These are phyloP conservation scores for Pigoraptor vietnamica DNA, from an alignment of 78 protist species.

Conservation along the genomic window DNA sequence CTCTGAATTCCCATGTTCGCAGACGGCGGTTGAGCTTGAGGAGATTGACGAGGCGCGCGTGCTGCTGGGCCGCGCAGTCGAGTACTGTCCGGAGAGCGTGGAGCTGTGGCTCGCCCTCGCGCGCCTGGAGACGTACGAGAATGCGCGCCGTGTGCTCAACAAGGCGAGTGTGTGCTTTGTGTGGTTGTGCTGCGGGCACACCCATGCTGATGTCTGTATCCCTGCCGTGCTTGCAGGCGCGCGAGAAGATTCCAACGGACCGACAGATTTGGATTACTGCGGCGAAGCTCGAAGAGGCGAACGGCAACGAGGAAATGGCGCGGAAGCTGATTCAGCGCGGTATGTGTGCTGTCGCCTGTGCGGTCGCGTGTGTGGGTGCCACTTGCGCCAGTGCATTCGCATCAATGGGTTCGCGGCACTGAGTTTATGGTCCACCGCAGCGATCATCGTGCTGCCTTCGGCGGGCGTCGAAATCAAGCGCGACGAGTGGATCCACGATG, in stretches of 20 bases:
- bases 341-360: background rate
- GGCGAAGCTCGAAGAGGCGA: conserved; percentile 89
- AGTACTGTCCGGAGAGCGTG: conserved; percentile 64
- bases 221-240: conserved; percentile 29
- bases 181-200: background rate
- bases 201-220: background rate
- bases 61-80: conserved; percentile 84
- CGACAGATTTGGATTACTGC: conserved; percentile 92
- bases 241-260: conserved; percentile 61
- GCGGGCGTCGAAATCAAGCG: conserved; percentile 51
- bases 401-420: no score
- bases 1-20: no score
- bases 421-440: no score
- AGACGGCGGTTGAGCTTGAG: conserved; percentile 87
- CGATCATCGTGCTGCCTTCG: background rate
- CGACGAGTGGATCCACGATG: conserved; percentile 77
- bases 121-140: conserved; percentile 75
- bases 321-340: conserved; percentile 42
- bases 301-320: conserved; percentile 44
- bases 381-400: background rate
- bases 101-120: conserved; percentile 97
- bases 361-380: background rate
- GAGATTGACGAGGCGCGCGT: conserved; percentile 81
- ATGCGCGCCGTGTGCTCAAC: conserved; percentile 85
- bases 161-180: background rate